Conservation (phyloP, 2,329 filamentous ascomycete genomes). For the Beauveria rudraprayagi region DNA sequence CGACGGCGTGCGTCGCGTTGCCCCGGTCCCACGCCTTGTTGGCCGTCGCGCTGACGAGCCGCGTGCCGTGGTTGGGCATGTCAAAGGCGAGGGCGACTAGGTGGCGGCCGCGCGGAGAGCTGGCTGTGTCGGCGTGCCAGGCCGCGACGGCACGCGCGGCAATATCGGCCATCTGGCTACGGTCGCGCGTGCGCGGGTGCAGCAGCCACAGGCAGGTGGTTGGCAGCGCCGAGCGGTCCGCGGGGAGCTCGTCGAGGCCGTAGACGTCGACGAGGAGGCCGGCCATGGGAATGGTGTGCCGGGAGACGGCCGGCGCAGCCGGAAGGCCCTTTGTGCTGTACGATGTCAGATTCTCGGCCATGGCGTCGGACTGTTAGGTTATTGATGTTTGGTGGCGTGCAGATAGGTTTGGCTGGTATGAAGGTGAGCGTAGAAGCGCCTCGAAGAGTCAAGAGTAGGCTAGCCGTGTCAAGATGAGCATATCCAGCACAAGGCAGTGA, state of each 20-base stretch:
- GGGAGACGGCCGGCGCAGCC: slow-evolving; percentile 47
- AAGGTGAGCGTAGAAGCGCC: not conserved
- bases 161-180: slow-evolving; percentile 67
- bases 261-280: slow-evolving; percentile 75
- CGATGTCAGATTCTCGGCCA: not conserved
- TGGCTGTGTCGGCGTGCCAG: slow-evolving; percentile 47
- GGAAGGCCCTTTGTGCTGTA: slow-evolving; percentile 30
- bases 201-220: slow-evolving; percentile 86
- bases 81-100: slow-evolving; percentile 82
- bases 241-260: slow-evolving; percentile 65
- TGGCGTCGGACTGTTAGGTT: not conserved
- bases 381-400: not conserved
- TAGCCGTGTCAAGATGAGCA: not conserved
- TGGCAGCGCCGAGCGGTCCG: slow-evolving; percentile 32
- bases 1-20: slow-evolving; percentile 74
- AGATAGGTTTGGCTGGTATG: not conserved
- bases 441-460: not conserved
- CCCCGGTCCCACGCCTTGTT: slow-evolving; percentile 76
- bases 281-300: slow-evolving; percentile 60
- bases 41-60: slow-evolving; percentile 56
- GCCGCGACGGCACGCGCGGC: slow-evolving; percentile 60
- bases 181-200: slow-evolving; percentile 65
- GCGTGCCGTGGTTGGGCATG: slow-evolving; percentile 82
- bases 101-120: slow-evolving; percentile 34
- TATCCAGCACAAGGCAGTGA: too few species aligned